Conservation (phyloP, 768 basidiomycete genomes). For the Pholiota molesta region DNA sequence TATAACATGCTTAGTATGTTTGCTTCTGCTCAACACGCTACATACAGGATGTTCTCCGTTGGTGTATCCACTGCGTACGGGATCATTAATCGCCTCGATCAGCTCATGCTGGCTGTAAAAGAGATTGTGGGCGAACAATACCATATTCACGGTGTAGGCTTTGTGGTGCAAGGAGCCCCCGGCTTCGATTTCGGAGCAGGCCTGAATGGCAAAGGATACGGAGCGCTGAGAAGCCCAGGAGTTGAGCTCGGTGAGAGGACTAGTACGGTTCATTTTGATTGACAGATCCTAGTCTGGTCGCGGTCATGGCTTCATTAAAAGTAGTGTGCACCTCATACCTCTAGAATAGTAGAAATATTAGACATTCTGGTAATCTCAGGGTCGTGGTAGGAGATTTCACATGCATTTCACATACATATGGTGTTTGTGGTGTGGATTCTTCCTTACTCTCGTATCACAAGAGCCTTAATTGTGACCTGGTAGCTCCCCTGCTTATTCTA, state of each 20-base stretch:
- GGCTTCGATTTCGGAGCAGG: slow-evolving; percentile 2
- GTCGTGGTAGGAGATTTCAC: too few species aligned
- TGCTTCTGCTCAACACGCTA: background rate
- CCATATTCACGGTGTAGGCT: slow-evolving; percentile 74
- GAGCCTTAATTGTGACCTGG: too few species aligned
- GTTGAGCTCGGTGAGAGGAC: slow-evolving; percentile 17
- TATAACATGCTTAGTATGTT: background rate
- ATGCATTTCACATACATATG: too few species aligned
- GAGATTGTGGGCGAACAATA: slow-evolving; percentile 88
- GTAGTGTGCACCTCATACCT: background rate
- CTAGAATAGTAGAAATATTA: background rate
- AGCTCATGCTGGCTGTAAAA: slow-evolving; percentile 80
- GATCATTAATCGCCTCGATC: slow-evolving; percentile 74
- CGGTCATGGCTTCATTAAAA: background rate
- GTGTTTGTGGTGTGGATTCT: too few species aligned
- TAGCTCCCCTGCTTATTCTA: too few species aligned
- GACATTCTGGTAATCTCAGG: too few species aligned
- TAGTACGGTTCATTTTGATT: slow-evolving; percentile 19
- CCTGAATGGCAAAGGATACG: background rate
- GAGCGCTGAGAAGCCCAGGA: slow-evolving; percentile 2
- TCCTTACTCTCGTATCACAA: too few species aligned
- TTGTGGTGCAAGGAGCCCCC: slow-evolving; percentile 4
- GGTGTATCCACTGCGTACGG: slow-evolving; percentile 71
- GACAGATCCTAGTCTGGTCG: background rate
- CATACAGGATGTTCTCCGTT: slow-evolving; percentile 64